Evolutionary conservation across 106 monocot genomes (phyloP).

Genomic region (Ottelia alismoides): DNA sequence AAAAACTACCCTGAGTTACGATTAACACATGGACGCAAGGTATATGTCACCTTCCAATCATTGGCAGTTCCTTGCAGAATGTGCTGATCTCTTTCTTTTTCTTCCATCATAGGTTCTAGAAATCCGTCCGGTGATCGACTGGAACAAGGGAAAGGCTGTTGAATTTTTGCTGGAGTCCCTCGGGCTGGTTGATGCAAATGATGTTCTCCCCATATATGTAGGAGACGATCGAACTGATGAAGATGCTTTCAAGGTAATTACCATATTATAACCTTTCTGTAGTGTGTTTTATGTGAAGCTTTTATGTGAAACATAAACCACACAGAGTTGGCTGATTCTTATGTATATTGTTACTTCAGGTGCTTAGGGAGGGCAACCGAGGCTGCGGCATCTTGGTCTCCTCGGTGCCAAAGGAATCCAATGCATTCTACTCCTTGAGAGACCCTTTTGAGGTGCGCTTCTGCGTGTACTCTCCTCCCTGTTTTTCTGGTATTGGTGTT

Average conservation of each 20-base stretch:
- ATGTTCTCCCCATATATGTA: slow-evolving; percentile 71
- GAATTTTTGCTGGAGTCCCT: slow-evolving; percentile 90
- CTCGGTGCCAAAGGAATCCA: slow-evolving; percentile 59
- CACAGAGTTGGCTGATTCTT: no score
- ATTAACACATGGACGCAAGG: slow-evolving; percentile 84
- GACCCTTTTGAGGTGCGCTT: slow-evolving; percentile 63
- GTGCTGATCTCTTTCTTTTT: neutral
- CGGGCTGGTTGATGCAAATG: slow-evolving; percentile 29
- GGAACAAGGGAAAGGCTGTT: slow-evolving; percentile 92
- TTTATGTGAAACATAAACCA: no score
- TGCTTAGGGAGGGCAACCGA: slow-evolving; percentile 33
- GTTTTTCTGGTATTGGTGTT: no score
- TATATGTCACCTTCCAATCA: slow-evolving; percentile 3
- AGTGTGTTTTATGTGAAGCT: no score
- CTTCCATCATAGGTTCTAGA: slow-evolving; percentile 62
- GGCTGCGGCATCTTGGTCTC: slow-evolving; percentile 83
- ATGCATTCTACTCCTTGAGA: slow-evolving; percentile 52
- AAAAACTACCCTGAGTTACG: slow-evolving; percentile 54
- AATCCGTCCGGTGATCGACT: slow-evolving; percentile 67
- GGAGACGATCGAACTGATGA: slow-evolving; percentile 87
- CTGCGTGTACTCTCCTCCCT: no score
- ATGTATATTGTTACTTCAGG: slow-evolving; percentile 22
- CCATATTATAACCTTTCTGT: no score
- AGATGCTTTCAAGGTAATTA: slow-evolving; percentile 95
- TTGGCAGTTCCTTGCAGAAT: neutral